Percentiles rank a stretch among this genome's conserved stretches.
Conservation (phyloP, 2,329 filamentous ascomycete species). For the Pseudogymnoascus pannorum region DNA sequence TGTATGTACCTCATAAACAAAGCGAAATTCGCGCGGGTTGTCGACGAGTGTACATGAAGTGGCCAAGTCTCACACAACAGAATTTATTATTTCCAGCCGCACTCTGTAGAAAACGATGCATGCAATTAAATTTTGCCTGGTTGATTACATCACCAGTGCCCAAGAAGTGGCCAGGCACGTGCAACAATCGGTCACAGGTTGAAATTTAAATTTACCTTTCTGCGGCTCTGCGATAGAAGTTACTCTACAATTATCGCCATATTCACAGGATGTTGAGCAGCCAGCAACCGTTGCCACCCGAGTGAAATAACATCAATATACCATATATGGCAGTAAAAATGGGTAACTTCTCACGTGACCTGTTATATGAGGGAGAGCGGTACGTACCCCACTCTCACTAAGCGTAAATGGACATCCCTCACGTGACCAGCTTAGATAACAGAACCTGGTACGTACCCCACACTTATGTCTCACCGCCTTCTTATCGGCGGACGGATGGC, state of each 20-base stretch:
- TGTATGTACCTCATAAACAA: background rate
- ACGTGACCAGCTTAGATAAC: no score
- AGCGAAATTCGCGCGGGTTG: background rate
- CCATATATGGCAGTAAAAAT: background rate
- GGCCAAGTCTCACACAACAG: background rate
- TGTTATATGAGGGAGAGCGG: background rate
- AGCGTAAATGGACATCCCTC: no score
- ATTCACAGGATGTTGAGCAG: background rate
- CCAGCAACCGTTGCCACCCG: background rate
- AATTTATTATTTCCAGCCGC: background rate
- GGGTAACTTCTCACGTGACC: background rate
- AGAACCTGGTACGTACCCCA: no score
- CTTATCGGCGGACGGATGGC: background rate
- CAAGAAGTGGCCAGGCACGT: background rate
- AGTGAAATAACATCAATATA: background rate
- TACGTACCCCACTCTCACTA: background rate
- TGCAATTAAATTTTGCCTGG: background rate
- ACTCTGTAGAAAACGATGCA: background rate
- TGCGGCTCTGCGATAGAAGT: background rate
- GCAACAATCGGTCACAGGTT: background rate
- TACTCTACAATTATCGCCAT: background rate
- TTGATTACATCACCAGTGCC: background rate
- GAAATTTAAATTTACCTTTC: background rate
- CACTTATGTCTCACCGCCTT: background rate
- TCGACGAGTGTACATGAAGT: background rate